Conservation (phyloP, 768 basidiomycete species). For the Dentipellis sp. region DNA sequence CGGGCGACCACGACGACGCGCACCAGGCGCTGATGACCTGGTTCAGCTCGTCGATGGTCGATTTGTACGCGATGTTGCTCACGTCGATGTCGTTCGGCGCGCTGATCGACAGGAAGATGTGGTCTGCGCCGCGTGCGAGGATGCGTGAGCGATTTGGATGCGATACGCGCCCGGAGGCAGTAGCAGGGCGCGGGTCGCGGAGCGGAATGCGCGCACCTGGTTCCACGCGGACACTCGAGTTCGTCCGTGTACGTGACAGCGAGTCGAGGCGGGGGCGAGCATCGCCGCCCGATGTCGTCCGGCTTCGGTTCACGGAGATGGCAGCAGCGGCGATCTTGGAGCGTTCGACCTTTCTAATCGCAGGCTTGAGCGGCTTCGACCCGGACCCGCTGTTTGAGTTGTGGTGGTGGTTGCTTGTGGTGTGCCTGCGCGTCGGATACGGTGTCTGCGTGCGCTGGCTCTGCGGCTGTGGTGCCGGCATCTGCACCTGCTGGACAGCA, state of each 20-base stretch:
- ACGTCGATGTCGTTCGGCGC: constrained; percentile 53
- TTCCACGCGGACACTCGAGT: constrained; percentile 20
- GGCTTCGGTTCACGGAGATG: constrained; percentile 25
- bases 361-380: constrained; percentile 39
- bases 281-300: constrained; percentile 33
- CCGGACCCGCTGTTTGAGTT: background rate
- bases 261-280: constrained; percentile 16
- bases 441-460: constrained; percentile 13
- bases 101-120: constrained; percentile 64
- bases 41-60: constrained; percentile 50
- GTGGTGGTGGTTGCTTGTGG: constrained; percentile 18
- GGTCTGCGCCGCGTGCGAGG: constrained; percentile 36
- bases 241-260: constrained; percentile 25
- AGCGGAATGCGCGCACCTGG: constrained; percentile 16
- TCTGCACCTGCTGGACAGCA: constrained; percentile 3
- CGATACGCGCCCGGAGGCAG: background rate
- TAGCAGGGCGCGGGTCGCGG: background rate
- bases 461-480: constrained; percentile 1
- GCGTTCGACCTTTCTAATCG: constrained; percentile 40
- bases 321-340: background rate
- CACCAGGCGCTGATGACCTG: constrained; percentile 31
- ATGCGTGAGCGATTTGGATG: background rate
- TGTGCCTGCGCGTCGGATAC: constrained; percentile 28
- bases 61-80: constrained; percentile 36
- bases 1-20: constrained; percentile 55